phyloP scores from a whole-genome alignment of 1,284 basidiomycete genomes.

The Sparassis latifolia region DNA sequence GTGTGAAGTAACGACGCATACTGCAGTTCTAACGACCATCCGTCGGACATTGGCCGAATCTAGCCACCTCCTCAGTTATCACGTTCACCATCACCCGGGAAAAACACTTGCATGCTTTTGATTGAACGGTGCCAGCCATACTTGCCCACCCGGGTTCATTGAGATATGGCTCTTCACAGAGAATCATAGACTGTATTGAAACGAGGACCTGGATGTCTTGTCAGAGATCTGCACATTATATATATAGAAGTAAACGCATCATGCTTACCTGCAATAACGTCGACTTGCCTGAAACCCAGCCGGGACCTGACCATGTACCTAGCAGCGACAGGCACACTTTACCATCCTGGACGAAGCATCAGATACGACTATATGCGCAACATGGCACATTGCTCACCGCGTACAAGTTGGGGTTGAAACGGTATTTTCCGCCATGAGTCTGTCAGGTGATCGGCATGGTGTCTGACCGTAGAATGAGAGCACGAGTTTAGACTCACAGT shows the following conservation, averaged over 20 bases:
- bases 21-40: conserved; percentile 84
- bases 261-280: conserved; percentile 50
- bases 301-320: conserved; percentile 89
- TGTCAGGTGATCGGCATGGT: conserved; percentile 21
- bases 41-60: conserved; percentile 83
- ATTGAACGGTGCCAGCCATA: conserved; percentile 63
- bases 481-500: conserved; percentile 47
- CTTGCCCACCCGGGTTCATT: conserved; percentile 87
- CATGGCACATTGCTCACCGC: conserved; percentile 43
- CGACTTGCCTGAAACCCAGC: conserved; percentile 82
- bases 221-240: not conserved
- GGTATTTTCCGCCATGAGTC: conserved; percentile 84
- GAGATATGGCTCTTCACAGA: conserved; percentile 83
- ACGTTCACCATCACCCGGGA: not conserved
- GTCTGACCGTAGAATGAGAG: not conserved
- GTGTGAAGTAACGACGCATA: conserved; percentile 28
- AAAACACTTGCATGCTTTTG: conserved; percentile 56
- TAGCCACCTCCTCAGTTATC: conserved; percentile 23
- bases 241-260: not conserved
- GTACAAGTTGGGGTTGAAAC: conserved; percentile 90
- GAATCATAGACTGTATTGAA: conserved; percentile 91
- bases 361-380: conserved; percentile 2
- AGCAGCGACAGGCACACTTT: conserved; percentile 89
- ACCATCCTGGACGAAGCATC: conserved; percentile 49
- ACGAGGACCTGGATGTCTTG: conserved; percentile 59